phyloP scores from a whole-genome alignment of 2,329 filamentous ascomycete genomes.

The Venturiaceae sp. region DNA sequence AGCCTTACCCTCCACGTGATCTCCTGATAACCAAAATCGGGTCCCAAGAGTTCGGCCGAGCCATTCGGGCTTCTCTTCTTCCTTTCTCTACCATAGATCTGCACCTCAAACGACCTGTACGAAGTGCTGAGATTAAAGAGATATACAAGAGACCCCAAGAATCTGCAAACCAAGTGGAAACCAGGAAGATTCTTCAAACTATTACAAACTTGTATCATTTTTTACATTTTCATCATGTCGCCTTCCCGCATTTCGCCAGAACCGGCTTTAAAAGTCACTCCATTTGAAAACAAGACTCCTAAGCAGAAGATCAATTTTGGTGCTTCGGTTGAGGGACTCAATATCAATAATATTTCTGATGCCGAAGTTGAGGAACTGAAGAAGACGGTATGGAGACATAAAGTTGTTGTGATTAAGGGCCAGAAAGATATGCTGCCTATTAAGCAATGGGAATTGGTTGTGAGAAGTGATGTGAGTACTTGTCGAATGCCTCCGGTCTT shows the following conservation, averaged over 20 bases:
- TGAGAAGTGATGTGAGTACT: not conserved
- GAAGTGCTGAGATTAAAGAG: not conserved
- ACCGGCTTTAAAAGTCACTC: not conserved
- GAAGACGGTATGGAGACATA: slow-evolving; percentile 3
- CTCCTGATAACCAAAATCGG: not conserved
- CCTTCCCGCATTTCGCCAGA: not conserved
- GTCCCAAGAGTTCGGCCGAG: not conserved
- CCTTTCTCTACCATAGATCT: not conserved
- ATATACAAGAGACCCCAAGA: not conserved
- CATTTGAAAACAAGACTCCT: not conserved
- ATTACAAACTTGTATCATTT: no score
- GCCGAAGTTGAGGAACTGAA: not conserved
- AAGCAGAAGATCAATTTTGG: slow-evolving; percentile 1
- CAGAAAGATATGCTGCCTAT: slow-evolving; percentile 2
- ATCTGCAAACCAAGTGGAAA: not conserved
- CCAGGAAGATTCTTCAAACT: not conserved
- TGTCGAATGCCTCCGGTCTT: no score
- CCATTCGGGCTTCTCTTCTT: not conserved
- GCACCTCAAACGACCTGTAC: not conserved
- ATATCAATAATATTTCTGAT: not conserved
- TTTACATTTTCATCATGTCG: not conserved
- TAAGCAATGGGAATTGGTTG: slow-evolving; percentile 6
- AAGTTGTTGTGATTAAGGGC: slow-evolving; percentile 5
- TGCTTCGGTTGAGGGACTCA: not conserved
- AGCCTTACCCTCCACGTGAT: not conserved